These are phyloP conservation scores for Ustilago hordei DNA, from an alignment of 1,284 basidiomycete species.

Conservation along the genomic window DNA sequence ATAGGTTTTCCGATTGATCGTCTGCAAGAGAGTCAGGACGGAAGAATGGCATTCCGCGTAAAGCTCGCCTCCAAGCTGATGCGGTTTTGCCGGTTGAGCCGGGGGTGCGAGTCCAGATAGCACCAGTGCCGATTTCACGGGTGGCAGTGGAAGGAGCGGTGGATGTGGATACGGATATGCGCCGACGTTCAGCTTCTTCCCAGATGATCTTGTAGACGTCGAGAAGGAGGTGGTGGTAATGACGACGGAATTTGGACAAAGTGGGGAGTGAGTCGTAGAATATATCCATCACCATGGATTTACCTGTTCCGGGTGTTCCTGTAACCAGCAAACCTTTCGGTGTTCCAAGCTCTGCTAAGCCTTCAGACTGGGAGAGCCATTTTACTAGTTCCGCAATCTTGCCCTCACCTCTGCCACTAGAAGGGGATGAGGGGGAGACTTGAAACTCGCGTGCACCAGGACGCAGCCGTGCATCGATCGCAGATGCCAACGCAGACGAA, in stretches of 20 bases:
- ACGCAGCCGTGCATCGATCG: conserved; percentile 28
- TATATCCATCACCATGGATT: conserved; percentile 77
- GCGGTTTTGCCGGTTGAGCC: conserved; percentile 7
- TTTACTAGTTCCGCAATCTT: conserved; percentile 72
- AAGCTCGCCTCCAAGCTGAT: conserved; percentile 35
- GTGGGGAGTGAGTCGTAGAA: conserved; percentile 77
- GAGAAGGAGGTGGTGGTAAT: conserved; percentile 79
- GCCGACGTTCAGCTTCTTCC: conserved; percentile 73
- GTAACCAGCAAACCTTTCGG: conserved; percentile 74
- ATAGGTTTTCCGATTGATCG: conserved; percentile 11
- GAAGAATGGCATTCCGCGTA: conserved; percentile 60
- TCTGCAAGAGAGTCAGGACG: conserved; percentile 50
- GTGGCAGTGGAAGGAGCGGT: conserved; percentile 44
- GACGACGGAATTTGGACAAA: conserved; percentile 76
- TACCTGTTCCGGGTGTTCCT: conserved; percentile 74
- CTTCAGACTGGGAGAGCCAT: conserved; percentile 75
- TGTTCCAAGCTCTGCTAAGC: conserved; percentile 75
- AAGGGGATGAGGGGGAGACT: conserved; percentile 24
- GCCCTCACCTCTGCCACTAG: conserved; percentile 15
- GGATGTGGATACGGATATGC: conserved; percentile 55
- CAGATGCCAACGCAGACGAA: conserved; percentile 29
- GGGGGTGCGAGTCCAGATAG: conserved; percentile 70
- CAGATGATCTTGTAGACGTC: conserved; percentile 78
- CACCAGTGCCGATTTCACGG: conserved; percentile 49
- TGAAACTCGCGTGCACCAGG: conserved; percentile 21